phyloP scores from a whole-genome alignment of 768 basidiomycete species.

The Rhodotorula babjevae region DNA sequence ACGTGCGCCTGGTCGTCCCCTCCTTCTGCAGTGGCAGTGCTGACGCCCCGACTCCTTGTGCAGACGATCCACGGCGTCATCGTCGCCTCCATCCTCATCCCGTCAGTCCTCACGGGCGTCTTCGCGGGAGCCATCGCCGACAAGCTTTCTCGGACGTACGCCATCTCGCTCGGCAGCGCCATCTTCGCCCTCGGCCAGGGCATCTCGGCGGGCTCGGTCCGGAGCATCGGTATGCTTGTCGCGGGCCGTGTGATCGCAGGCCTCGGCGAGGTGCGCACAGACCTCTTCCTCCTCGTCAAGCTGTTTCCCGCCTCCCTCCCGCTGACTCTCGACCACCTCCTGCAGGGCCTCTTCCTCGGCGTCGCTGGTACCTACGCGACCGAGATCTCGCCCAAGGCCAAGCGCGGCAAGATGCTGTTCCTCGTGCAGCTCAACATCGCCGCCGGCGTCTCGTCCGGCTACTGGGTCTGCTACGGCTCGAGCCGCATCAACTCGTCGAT shows the following conservation, averaged over 20 bases:
- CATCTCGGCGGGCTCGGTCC: conserved; percentile 36
- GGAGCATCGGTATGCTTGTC: conserved; percentile 8
- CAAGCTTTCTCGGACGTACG: conserved; percentile 53
- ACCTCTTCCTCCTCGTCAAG: too few species aligned
- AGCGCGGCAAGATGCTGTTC: conserved; percentile 51
- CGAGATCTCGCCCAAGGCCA: conserved; percentile 47
- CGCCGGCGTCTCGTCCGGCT: conserved; percentile 47
- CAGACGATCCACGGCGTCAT: conserved; percentile 34
- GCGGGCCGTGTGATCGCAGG: conserved; percentile 18
- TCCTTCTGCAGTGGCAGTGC: too few species aligned
- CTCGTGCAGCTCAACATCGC: conserved; percentile 53
- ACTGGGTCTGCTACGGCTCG: conserved; percentile 35
- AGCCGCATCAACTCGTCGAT: conserved; percentile 38
- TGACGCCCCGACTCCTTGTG: too few species aligned
- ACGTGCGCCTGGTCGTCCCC: neutral
- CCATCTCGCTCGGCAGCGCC: conserved; percentile 51
- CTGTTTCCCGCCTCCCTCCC: too few species aligned
- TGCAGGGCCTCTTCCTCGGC: conserved; percentile 1
- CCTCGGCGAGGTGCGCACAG: too few species aligned
- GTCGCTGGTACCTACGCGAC: conserved; percentile 7
- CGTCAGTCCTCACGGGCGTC: conserved; percentile 36
- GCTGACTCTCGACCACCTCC: too few species aligned
- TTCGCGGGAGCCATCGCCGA: conserved; percentile 51
- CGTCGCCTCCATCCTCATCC: conserved; percentile 30
- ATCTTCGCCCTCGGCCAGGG: conserved; percentile 52